These are phyloP conservation scores for Setomelanomma holmii DNA, from an alignment of 2,329 filamentous ascomycete species.

Conservation along the genomic window DNA sequence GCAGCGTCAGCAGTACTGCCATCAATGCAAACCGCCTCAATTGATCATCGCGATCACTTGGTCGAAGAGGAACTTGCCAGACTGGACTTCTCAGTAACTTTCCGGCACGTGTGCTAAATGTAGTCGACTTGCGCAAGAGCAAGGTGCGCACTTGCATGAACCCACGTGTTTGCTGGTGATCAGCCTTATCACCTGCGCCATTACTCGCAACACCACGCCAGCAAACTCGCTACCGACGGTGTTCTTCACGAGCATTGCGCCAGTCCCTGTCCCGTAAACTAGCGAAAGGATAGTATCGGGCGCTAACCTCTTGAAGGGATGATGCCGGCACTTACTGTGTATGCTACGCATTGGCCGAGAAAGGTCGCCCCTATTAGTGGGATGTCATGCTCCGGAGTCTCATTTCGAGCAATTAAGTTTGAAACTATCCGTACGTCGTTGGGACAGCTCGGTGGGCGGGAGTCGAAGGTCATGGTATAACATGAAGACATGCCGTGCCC, in stretches of 20 bases:
- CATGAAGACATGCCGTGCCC: not conserved
- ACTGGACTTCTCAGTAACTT: not conserved
- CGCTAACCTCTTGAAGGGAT: not conserved
- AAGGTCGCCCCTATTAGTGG: not conserved
- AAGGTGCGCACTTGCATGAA: not conserved
- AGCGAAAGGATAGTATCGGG: not conserved
- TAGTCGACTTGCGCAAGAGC: not conserved
- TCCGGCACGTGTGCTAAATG: not conserved
- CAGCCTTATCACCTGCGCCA: not conserved
- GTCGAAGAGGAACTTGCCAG: not conserved
- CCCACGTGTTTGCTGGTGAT: not conserved
- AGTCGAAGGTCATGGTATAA: not conserved
- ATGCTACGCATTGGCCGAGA: not conserved
- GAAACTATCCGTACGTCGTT: not conserved
- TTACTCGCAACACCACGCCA: not conserved
- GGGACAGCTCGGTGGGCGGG: not conserved
- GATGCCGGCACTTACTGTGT: not conserved
- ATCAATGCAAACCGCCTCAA: not conserved
- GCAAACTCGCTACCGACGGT: not conserved
- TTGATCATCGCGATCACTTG: not conserved
- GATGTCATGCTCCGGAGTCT: not conserved
- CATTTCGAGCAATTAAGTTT: not conserved
- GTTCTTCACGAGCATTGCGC: not conserved
- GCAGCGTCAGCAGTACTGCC: not conserved
- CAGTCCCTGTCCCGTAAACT: not conserved